phyloP scores from a whole-genome alignment of 1,284 basidiomycete species.

The Athelia psychrophila region DNA sequence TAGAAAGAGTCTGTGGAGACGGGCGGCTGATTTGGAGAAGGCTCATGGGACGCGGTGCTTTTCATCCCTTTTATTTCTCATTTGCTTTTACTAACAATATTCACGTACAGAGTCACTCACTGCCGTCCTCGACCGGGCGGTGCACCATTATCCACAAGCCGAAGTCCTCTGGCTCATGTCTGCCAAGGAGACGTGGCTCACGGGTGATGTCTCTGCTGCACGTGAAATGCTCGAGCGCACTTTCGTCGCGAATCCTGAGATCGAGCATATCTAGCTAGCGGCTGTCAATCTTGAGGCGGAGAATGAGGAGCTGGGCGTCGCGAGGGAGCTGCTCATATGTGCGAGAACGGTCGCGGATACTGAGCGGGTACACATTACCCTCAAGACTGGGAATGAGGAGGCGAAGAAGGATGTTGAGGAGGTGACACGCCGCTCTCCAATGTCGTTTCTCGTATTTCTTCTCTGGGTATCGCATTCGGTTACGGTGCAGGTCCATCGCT shows the following conservation, averaged over 20 bases:
- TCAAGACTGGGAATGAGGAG: no score
- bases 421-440: slow-evolving; percentile 60
- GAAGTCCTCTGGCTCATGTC: slow-evolving; percentile 97
- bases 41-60: slow-evolving; percentile 75
- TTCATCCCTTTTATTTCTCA: slow-evolving; percentile 2
- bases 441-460: slow-evolving; percentile 77
- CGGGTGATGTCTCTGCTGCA: slow-evolving; percentile 85
- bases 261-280: slow-evolving; percentile 96
- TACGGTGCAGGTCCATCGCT: slow-evolving; percentile 76
- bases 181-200: slow-evolving; percentile 93
- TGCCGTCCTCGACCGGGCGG: slow-evolving; percentile 79
- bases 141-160: slow-evolving; percentile 88
- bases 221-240: slow-evolving; percentile 86
- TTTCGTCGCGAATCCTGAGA: slow-evolving; percentile 94
- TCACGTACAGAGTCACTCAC: slow-evolving; percentile 71
- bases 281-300: slow-evolving; percentile 96
- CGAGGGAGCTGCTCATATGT: slow-evolving; percentile 82
- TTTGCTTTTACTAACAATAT: slow-evolving; percentile 2
- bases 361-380: slow-evolving; percentile 64
- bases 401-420: slow-evolving; percentile 19
- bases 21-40: slow-evolving; percentile 92
- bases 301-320: slow-evolving; percentile 86
- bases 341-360: slow-evolving; percentile 90
- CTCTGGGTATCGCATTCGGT: slow-evolving; percentile 80
- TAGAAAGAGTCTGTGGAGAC: slow-evolving; percentile 79